These are phyloP conservation scores for Rhodomyrtus tomentosa DNA, from an alignment of 345 rosid species.

Conservation along the genomic window DNA sequence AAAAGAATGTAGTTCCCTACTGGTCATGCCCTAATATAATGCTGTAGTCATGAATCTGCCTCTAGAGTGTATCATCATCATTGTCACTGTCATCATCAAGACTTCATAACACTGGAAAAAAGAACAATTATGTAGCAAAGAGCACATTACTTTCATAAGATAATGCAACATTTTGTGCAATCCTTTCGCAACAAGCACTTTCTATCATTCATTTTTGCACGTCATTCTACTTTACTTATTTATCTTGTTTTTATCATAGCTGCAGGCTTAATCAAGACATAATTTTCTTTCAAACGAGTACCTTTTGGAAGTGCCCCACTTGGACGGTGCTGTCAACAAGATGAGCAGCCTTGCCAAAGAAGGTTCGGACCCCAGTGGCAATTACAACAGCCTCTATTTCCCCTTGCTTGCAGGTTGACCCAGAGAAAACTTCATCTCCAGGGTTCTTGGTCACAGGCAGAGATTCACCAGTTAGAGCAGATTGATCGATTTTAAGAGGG, in stretches of 20 bases:
- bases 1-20: neutral
- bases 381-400: constrained; percentile 81
- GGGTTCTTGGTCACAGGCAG: constrained; percentile 65
- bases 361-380: constrained; percentile 78
- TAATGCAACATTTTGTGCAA: neutral
- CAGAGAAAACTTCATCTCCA: constrained; percentile 67
- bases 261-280: neutral
- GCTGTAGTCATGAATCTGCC: neutral
- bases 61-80: neutral
- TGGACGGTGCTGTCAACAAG: constrained; percentile 73
- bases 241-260: neutral
- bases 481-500: constrained; percentile 68
- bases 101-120: neutral
- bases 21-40: neutral
- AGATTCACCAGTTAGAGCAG: constrained; percentile 81
- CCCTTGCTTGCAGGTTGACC: constrained; percentile 86
- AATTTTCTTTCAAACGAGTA: neutral
- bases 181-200: neutral
- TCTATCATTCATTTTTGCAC: neutral
- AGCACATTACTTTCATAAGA: neutral
- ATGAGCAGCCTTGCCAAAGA: constrained; percentile 90
- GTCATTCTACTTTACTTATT: neutral
- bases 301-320: constrained; percentile 79
- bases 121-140: neutral
- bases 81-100: neutral